Percentiles rank a stretch among this genome's conserved stretches.
These are phyloP conservation scores for Emmonsiellopsis sp. DNA, from an alignment of 2,329 filamentous ascomycete species.

Conservation along the genomic window DNA sequence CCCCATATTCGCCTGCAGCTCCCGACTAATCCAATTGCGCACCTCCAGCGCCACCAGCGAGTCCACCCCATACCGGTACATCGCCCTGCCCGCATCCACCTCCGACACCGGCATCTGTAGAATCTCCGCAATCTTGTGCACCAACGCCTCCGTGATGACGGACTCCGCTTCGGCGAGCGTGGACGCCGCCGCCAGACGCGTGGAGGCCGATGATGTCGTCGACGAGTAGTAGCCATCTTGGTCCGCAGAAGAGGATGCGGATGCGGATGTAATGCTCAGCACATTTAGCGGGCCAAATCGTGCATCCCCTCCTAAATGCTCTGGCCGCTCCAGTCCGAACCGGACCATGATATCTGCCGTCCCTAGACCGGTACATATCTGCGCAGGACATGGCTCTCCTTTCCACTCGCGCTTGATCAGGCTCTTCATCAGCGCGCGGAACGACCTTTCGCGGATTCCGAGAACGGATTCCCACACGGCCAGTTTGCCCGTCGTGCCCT, in stretches of 20 bases:
- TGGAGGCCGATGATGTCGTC: not conserved
- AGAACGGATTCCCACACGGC: not conserved
- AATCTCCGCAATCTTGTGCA: not conserved
- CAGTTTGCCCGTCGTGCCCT: not conserved
- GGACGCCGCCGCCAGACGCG: conserved; percentile 1
- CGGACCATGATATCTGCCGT: not conserved
- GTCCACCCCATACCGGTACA: conserved; percentile 7
- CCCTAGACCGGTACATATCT: not conserved
- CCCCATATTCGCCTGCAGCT: conserved; percentile 1
- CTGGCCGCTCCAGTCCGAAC: not conserved
- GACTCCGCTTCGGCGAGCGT: not conserved
- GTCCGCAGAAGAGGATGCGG: not conserved
- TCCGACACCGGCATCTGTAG: not conserved
- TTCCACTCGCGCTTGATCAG: not conserved
- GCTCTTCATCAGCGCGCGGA: conserved; percentile 2
- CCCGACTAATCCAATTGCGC: conserved; percentile 3
- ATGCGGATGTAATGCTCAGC: not conserved
- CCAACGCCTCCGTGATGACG: not conserved
- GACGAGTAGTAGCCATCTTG: not conserved
- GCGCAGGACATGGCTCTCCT: not conserved
- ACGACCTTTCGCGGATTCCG: not conserved
- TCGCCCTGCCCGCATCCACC: not conserved
- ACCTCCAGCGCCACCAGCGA: conserved; percentile 9
- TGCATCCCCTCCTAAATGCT: not conserved
- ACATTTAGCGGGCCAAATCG: not conserved